A percentile compares a stretch with the other conserved stretches of the same genome.
Conservation (phyloP, 495 filamentous ascomycete species). For the Chaetomidium leptoderma region DNA sequence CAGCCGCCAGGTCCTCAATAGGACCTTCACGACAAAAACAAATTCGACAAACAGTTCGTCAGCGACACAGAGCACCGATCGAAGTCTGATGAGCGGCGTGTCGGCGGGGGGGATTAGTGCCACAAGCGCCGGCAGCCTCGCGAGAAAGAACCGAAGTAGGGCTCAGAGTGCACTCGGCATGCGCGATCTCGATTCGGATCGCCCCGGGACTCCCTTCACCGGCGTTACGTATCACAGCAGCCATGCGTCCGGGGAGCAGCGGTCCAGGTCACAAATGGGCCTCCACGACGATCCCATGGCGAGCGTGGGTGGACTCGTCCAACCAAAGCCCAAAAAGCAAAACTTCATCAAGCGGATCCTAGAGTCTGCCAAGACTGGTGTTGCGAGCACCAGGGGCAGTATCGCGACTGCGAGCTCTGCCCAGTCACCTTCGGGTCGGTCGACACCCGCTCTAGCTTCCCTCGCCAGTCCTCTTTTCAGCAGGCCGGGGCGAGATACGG, state of each 20-base stretch:
- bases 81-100: slow-evolving; percentile 86
- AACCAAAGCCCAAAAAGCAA: slow-evolving; percentile 83
- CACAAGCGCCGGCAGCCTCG: slow-evolving; percentile 90
- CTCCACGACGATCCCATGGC: slow-evolving; percentile 47
- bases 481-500: slow-evolving; percentile 46
- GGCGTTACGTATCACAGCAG: slow-evolving; percentile 81
- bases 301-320: slow-evolving; percentile 54
- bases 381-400: slow-evolving; percentile 81
- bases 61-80: slow-evolving; percentile 71
- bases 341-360: slow-evolving; percentile 97
- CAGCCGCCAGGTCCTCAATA: slow-evolving; percentile 60
- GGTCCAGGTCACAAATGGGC: slow-evolving; percentile 46
- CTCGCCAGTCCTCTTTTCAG: slow-evolving; percentile 39
- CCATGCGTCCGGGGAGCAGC: slow-evolving; percentile 60
- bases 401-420: slow-evolving; percentile 57
- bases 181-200: slow-evolving; percentile 46
- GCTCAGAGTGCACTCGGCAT: slow-evolving; percentile 52
- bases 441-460: slow-evolving; percentile 14
- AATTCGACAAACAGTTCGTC: slow-evolving; percentile 69
- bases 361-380: slow-evolving; percentile 88
- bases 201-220: slow-evolving; percentile 68
- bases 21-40: slow-evolving; percentile 83
- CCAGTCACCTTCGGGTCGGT: slow-evolving; percentile 29
- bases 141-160: slow-evolving; percentile 58
- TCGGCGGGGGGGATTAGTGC: slow-evolving; percentile 90